Base-by-base conservation (phyloP, 2,329 filamentous ascomycete species). In the Stachybotrys echinatus region DNA sequence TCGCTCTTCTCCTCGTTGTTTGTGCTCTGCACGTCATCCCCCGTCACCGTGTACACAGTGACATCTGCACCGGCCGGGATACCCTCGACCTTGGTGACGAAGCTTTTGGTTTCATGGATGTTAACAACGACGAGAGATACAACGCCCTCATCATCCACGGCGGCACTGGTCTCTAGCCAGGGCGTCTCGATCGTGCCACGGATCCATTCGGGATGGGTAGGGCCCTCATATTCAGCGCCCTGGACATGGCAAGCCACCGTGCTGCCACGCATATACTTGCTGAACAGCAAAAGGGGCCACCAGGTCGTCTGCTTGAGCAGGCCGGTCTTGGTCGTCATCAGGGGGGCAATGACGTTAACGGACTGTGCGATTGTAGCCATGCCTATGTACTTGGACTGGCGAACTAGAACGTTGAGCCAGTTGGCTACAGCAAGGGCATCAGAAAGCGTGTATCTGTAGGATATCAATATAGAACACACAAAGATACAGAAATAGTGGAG, bases 331-430 rank as follows among this genome's bases (percentile, higher is more conserved):
- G 74, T 83, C 1, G 87, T 89, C 83, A 89, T 87, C 17, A 90
- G 73, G 2, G 86, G 87, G 3, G 79, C 81, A 59, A 90, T 88
- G 48, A 90, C 87, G 61, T 90, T 90, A 55, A 90, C 84, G 48
- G 75, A 81, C 68, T 90, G 87, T 4, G 87, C 87, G 50, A 90
- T 85, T 58, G 86, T 89, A 10, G 86, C 84, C 86, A 90, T 90
- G 56, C 84, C 85, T 19, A 91, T 67, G 63, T 85, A 75, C 56
- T 75, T 77, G 58, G 80, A 77, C 70, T 91, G 85, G 14, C 86
- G 80, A 27, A 90, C 72, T 58, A 90, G 89, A 12, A 87, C 84
- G 60, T 90, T 89, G 40, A 90, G 73, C 79, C 84, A 90, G 12
- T 86, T 76, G 2, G 79, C 80, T 0, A 90, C 86, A 7, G 85